phyloP scores from a whole-genome alignment of 768 basidiomycete genomes.

The Tricholomella constricta region DNA sequence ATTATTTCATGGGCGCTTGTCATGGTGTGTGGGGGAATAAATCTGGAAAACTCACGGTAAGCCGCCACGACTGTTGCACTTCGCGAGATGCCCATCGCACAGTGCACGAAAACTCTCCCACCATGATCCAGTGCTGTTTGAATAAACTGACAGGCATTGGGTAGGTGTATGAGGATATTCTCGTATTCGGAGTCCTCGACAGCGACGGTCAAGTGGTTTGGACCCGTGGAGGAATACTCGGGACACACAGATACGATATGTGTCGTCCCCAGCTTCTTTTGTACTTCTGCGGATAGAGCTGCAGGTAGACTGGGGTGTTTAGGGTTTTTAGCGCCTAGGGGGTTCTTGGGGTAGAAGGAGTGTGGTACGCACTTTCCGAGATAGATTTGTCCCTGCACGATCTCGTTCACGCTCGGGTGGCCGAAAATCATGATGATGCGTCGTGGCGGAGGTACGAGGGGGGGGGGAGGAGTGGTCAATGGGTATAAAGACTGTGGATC shows the following conservation, averaged over 20 bases:
- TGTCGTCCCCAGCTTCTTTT: conserved; percentile 42
- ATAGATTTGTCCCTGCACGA: conserved; percentile 41
- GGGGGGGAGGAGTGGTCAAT: neutral
- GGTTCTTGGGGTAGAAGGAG: neutral
- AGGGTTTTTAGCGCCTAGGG: neutral
- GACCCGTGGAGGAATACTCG: conserved; percentile 47
- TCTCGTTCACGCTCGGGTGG: conserved; percentile 32
- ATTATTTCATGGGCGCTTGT: too few species aligned
- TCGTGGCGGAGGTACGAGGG: neutral
- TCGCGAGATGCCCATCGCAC: conserved; percentile 72
- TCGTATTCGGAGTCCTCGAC: conserved; percentile 50
- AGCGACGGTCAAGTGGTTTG: conserved; percentile 40
- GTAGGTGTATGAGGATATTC: conserved; percentile 65
- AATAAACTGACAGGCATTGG: conserved; percentile 62
- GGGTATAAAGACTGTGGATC: neutral
- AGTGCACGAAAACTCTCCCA: conserved; percentile 70
- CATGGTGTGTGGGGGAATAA: too few species aligned
- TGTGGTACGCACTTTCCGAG: conserved; percentile 42
- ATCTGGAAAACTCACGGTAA: conserved; percentile 44
- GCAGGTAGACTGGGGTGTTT: conserved; percentile 36
- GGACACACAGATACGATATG: conserved; percentile 61
- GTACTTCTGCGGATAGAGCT: conserved; percentile 33
- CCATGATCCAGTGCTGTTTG: conserved; percentile 51
- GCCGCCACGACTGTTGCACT: conserved; percentile 63
- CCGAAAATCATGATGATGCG: conserved; percentile 11